Base-by-base conservation (phyloP, 495 filamentous ascomycete species). In the Ascodesmis nigricans region DNA sequence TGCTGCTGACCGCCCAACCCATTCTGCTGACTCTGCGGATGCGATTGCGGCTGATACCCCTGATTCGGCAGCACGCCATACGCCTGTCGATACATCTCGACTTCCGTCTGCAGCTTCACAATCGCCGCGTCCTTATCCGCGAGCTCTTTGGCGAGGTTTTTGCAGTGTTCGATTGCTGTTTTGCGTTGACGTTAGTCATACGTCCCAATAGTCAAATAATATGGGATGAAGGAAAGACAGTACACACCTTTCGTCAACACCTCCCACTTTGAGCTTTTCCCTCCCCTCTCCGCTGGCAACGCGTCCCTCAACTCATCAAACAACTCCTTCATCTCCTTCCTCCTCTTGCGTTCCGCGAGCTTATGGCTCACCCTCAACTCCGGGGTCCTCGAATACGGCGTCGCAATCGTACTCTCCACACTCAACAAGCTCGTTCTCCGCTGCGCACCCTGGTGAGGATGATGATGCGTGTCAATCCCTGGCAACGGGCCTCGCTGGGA, bases 191-290 rank as follows among this genome's bases (percentile, higher is more conserved):
- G n/a, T n/a, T n/a, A n/a, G n/a, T n/a, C n/a, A n/a, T n/a, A n/a
- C n/a, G n/a, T n/a, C n/a, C n/a, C n/a, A n/a, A n/a, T n/a, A n/a
- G n/a, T n/a, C n/a, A n/a, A n/a, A n/a, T n/a, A n/a, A n/a, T n/a
- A n/a, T n/a, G n/a, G n/a, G n/a, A n/a, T n/a, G n/a, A n/a, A n/a
- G n/a, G n/a, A 38, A 19, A 21, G 31, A 24, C 10, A n/a, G 11
- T 29, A 21, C 58, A 22, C 63, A 91, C 82, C 78, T 66, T 84
- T 82, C 6, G 79, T 90, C n/a, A 99, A 55, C 21, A 91, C 91
- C 48, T 99, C 87, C 90, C 90, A 99, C 56, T 99, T 99, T 49
- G 82, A 92, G 2, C 84, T 83, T 50, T 95, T 99, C 28, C 77
- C 75, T 13, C 82, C 84, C 32, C 82, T 71, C 39, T 76, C 77